Evolutionary conservation across 148 eudicot species (phyloP).

Genomic region (Linanthus parryae): DNA sequence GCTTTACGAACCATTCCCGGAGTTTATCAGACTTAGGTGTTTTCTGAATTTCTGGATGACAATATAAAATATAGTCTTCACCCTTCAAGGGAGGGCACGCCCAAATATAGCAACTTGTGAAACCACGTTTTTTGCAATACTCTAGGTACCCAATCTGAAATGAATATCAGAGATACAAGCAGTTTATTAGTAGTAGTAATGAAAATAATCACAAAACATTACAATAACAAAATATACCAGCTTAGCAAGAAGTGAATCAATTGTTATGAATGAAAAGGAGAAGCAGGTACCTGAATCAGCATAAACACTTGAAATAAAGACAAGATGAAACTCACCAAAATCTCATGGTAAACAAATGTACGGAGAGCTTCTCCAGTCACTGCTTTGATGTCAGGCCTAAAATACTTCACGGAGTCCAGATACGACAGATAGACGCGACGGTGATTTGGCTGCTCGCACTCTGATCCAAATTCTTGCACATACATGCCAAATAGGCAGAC

Average conservation of each 20-base stretch:
- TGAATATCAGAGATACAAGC: conserved; percentile 11
- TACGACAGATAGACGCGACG: conserved; percentile 96
- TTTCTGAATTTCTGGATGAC: conserved; percentile 99
- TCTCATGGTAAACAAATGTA: conserved; percentile 97
- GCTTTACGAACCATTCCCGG: conserved; percentile 77
- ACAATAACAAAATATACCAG: background rate
- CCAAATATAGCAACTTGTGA: conserved; percentile 97
- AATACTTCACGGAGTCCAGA: conserved; percentile 98
- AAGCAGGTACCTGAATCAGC: conserved; percentile 1
- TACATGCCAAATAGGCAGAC: conserved; percentile 99
- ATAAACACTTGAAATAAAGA: background rate
- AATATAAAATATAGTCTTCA: conserved; percentile 96
- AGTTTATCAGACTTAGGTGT: conserved; percentile 99
- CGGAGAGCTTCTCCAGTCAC: conserved; percentile 95
- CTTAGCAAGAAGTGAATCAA: no score
- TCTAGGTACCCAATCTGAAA: conserved; percentile 92
- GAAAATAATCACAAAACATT: conserved; percentile 2
- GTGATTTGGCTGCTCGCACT: conserved; percentile 80
- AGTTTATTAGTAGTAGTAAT: background rate
- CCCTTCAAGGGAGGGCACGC: conserved; percentile 99
- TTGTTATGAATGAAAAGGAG: no score
- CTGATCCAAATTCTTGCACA: conserved; percentile 98
- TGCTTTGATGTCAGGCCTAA: conserved; percentile 84
- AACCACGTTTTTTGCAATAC: conserved; percentile 91
- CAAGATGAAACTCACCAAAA: conserved; percentile 49